Evolutionary conservation across 495 filamentous ascomycete genomes (phyloP), one percentile per base, ranked within the genome.

Genomic region (Bombardia bombarda): DNA sequence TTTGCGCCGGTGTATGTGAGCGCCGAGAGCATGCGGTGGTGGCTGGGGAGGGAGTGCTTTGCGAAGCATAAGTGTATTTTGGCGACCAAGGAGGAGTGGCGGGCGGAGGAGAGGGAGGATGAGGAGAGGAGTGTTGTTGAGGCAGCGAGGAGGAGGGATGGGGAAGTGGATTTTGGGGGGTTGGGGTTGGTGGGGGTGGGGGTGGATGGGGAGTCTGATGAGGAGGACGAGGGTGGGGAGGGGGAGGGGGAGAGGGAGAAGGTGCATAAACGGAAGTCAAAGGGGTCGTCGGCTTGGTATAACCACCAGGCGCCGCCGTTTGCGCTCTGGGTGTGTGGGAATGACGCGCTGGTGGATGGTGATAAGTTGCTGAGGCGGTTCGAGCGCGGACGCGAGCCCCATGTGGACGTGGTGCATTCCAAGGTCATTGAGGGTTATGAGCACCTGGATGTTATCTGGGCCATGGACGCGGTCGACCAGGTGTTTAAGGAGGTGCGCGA

Each of bases 381-480:
- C 46, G 74, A 84, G 49, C 72, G 77, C 19, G 86, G 87, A 0
- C 66, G 83, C 17, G 90, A 98, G 58, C 90, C 92, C 23, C 68
- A 88, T 59, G 88, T 93, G 2, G 62, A 67, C 26, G 62, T 98
- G 5, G 85, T 95, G 28, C 84, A 95, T 61, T 70, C 71, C 17
- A 90, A 86, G 59, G 65, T 94, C 18, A 85, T 98, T 21, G 79
- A 88, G 2, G 90, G 84, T 40, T 95, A 96, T 60, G 90, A 95
- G 63, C 90, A 98, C 60, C 70, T 98, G 20, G 90, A 98, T 66
- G 89, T 96, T 4, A 74, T 98, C 20, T 98, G 90, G 90, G 90
- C 90, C 0, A 87, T 98, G 68, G 88, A 96, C 59, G 74, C 78
- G 0, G 76, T 87, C 17, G 86, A 94, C 38, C 75, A 90, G 61